Evolutionary conservation across 2,329 filamentous ascomycete species (phyloP).

Genomic region (Cryphonectria carpinicola): DNA sequence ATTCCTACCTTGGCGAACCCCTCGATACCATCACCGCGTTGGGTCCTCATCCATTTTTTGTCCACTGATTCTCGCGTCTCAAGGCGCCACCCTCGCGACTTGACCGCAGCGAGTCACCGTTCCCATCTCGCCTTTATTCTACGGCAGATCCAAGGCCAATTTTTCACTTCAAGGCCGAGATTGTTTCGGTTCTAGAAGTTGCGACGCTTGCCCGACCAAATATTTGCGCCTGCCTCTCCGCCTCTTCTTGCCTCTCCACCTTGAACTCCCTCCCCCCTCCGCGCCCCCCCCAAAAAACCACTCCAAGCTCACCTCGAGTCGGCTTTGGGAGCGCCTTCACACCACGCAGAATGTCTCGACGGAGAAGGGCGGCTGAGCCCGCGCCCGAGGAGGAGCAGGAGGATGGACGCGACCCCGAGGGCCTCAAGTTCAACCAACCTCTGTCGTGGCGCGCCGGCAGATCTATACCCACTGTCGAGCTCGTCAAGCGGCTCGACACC

Average conservation of each 20-base stretch:
- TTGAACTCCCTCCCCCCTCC: background rate
- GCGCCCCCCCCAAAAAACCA: background rate
- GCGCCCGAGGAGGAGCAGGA: slow-evolving; percentile 41
- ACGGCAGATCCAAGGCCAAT: background rate
- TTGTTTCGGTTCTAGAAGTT: slow-evolving; percentile 20
- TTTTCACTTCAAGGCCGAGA: background rate
- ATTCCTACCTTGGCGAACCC: slow-evolving; percentile 7
- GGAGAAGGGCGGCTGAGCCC: slow-evolving; percentile 40
- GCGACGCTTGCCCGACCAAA: slow-evolving; percentile 6
- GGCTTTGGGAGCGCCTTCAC: background rate
- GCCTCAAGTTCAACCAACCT: slow-evolving; percentile 80
- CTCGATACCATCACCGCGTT: slow-evolving; percentile 7
- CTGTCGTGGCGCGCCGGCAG: slow-evolving; percentile 92
- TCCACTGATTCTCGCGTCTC: slow-evolving; percentile 9
- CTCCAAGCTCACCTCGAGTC: background rate
- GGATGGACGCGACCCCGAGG: slow-evolving; percentile 44
- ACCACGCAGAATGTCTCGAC: slow-evolving; percentile 42
- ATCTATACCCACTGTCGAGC: slow-evolving; percentile 80
- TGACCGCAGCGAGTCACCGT: background rate
- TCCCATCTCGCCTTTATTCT: background rate
- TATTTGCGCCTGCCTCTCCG: background rate
- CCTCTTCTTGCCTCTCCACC: slow-evolving; percentile 1
- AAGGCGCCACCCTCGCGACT: slow-evolving; percentile 23
- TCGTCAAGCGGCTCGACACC: slow-evolving; percentile 78
- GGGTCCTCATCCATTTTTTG: background rate